These are phyloP conservation scores for Dichotomocladium elegans DNA, from an alignment of 371 early-diverging fungal species.

Conservation along the genomic window DNA sequence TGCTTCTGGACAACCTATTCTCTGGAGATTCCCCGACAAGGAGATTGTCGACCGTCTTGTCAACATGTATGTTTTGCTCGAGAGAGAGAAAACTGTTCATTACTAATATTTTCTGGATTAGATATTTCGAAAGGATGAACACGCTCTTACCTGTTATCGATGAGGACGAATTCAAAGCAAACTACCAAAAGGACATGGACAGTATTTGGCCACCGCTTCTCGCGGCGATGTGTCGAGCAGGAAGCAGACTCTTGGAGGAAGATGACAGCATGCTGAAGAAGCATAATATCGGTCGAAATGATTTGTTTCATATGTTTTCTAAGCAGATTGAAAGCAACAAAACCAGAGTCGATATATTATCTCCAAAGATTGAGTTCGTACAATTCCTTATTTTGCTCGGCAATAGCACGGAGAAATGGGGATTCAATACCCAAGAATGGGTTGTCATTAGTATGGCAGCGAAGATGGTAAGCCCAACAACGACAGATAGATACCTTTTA, in stretches of 20 bases:
- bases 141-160: slow-evolving; percentile 31
- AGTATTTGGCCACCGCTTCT: slow-evolving; percentile 9
- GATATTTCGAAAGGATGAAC: slow-evolving; percentile 29
- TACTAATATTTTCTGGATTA: neutral
- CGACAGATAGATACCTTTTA: no score
- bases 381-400: slow-evolving; percentile 26
- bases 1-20: neutral
- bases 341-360: slow-evolving; percentile 19
- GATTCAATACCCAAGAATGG: slow-evolving; percentile 29
- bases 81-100: neutral
- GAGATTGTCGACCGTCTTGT: slow-evolving; percentile 22
- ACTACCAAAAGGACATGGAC: slow-evolving; percentile 6
- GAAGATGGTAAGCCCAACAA: slow-evolving; percentile 24
- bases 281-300: slow-evolving; percentile 14
- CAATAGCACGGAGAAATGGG: slow-evolving; percentile 23
- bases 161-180: slow-evolving; percentile 27
- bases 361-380: slow-evolving; percentile 25
- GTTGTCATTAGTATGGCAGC: slow-evolving; percentile 33
- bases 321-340: slow-evolving; percentile 8
- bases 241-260: slow-evolving; percentile 17
- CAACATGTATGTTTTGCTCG: slow-evolving; percentile 16
- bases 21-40: slow-evolving; percentile 35
- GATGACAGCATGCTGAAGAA: slow-evolving; percentile 19
- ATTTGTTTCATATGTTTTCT: slow-evolving; percentile 8
- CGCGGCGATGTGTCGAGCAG: slow-evolving; percentile 17